These are phyloP conservation scores for Phytophthora sp. DNA, from an alignment of 352 stramenopile genomes.

Conservation along the genomic window DNA sequence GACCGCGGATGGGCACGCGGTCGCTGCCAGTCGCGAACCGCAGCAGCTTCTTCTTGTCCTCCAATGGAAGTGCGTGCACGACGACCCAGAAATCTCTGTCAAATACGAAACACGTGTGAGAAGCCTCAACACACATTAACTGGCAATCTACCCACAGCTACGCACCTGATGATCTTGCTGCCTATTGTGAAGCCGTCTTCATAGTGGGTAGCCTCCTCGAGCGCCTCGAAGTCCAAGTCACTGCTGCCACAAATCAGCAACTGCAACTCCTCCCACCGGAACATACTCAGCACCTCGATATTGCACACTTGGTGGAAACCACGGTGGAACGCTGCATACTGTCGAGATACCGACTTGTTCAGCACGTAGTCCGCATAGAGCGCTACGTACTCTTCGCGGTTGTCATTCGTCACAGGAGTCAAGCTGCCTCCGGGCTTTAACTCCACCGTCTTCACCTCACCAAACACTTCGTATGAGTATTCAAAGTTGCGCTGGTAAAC, in stretches of 20 bases:
- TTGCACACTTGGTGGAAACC: slow-evolving; percentile 83
- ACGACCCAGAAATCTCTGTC: slow-evolving; percentile 81
- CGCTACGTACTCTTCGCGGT: slow-evolving; percentile 73
- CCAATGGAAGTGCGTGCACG: slow-evolving; percentile 76
- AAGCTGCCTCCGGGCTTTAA: slow-evolving; percentile 63
- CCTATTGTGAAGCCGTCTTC: slow-evolving; percentile 78
- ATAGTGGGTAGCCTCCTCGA: slow-evolving; percentile 78
- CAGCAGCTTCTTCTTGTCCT: slow-evolving; percentile 88
- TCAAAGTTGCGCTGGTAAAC: slow-evolving; percentile 81
- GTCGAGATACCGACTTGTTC: slow-evolving; percentile 59
- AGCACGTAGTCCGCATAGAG: slow-evolving; percentile 81
- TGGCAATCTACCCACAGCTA: neutral
- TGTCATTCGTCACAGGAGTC: slow-evolving; percentile 70
- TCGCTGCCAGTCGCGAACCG: slow-evolving; percentile 89
- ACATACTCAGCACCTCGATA: slow-evolving; percentile 73
- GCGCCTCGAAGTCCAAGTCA: slow-evolving; percentile 80
- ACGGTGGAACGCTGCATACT: slow-evolving; percentile 78
- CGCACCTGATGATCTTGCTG: slow-evolving; percentile 65
- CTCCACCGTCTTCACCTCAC: slow-evolving; percentile 79
- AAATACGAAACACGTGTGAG: slow-evolving; percentile 1
- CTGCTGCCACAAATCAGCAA: slow-evolving; percentile 77
- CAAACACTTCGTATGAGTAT: slow-evolving; percentile 84
- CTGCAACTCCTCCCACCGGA: slow-evolving; percentile 82
- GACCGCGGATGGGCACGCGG: slow-evolving; percentile 80
- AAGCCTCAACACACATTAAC: neutral